Conservation (phyloP, 768 basidiomycete species). For the Tephrocybe sp. region DNA sequence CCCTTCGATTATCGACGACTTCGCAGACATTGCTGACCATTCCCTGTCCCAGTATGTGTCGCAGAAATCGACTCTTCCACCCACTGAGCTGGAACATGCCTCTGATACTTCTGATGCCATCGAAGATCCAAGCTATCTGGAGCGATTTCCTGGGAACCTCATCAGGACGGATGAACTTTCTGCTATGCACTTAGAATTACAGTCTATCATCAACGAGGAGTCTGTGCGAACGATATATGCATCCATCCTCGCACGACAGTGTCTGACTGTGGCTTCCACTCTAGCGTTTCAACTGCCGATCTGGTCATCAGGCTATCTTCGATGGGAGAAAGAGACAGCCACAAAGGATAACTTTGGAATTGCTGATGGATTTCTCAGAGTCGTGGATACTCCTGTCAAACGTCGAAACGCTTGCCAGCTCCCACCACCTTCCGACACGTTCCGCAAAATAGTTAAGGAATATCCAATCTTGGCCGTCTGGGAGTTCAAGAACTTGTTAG, state of each 20-base stretch:
- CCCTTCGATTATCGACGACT: neutral
- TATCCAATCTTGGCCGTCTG: neutral
- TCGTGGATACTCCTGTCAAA: neutral
- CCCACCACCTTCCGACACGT: neutral
- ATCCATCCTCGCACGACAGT: neutral
- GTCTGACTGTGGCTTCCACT: neutral
- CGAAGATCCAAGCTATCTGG: too few relatives aligned
- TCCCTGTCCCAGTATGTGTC: neutral
- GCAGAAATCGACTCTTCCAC: neutral
- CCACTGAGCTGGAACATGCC: neutral
- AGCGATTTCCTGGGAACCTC: neutral
- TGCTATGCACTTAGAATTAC: neutral
- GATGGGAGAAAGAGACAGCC: neutral
- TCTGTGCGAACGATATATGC: neutral
- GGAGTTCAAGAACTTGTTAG: neutral
- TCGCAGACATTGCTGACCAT: neutral
- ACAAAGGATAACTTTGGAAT: neutral
- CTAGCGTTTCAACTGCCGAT: neutral
- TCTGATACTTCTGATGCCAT: too few relatives aligned
- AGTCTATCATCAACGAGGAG: neutral
- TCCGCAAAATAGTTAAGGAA: neutral
- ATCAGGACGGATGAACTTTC: neutral
- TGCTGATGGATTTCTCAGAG: neutral
- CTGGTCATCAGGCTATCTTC: neutral
- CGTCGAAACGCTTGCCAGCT: neutral